Evolutionary conservation across 2,329 filamentous ascomycete genomes (phyloP).

Genomic region (Penicillium sp.): DNA sequence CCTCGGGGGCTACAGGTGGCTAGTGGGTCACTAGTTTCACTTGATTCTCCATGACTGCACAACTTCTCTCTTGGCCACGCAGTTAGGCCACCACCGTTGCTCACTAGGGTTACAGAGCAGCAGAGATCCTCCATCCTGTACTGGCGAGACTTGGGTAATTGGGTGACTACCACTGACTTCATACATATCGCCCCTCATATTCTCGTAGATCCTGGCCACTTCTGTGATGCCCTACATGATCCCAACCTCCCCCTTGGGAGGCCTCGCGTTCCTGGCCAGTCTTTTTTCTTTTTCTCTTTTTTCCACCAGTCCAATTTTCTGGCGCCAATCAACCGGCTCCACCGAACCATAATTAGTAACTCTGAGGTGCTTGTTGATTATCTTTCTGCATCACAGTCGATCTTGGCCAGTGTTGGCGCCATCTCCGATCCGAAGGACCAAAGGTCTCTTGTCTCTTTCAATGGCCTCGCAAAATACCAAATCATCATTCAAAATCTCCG

Average conservation of each 20-base stretch:
- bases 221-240: not conserved
- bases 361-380: not conserved
- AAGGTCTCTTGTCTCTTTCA: not conserved
- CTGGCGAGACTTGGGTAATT: no score
- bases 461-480: not conserved
- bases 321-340: slow-evolving; percentile 1
- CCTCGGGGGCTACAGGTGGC: not conserved
- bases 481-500: no score
- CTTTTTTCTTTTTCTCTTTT: not conserved
- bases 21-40: slow-evolving; percentile 6
- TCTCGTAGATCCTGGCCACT: not conserved
- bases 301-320: not conserved
- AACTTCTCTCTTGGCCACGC: not conserved
- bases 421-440: not conserved
- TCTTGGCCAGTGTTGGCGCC: slow-evolving; percentile 1
- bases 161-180: no score
- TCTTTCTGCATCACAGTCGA: not conserved
- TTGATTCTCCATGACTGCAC: not conserved
- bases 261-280: not conserved
- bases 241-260: not conserved
- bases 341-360: slow-evolving; percentile 2
- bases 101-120: not conserved
- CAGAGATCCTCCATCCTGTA: no score
- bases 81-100: slow-evolving; percentile 11
- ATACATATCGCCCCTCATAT: no score